Percentiles rank a stretch among this genome's conserved stretches.
Conservation (phyloP, 2,329 filamentous ascomycete species). For the Teratosphaeria pseudoeucalypti region DNA sequence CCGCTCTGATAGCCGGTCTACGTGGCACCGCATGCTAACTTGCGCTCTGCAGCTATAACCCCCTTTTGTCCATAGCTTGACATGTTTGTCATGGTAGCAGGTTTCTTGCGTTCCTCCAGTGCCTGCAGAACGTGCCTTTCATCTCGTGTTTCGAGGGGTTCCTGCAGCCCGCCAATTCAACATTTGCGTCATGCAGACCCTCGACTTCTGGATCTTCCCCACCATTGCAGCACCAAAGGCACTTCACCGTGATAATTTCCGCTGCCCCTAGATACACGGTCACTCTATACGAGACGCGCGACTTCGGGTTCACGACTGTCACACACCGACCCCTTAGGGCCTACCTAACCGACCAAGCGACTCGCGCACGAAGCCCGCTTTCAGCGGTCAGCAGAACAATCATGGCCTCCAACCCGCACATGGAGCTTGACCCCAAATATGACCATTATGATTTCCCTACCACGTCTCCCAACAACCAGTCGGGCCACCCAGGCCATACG, state of each 20-base stretch:
- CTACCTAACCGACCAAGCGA: background rate
- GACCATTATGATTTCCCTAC: constrained; percentile 92
- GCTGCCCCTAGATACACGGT: background rate
- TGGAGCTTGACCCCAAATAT: constrained; percentile 5
- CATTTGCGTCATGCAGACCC: background rate
- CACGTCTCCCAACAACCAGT: constrained; percentile 56
- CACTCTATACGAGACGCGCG: background rate
- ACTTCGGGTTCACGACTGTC: background rate
- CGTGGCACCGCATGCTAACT: background rate
- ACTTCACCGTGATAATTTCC: background rate
- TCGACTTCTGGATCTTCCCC: background rate
- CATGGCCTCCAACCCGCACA: background rate
- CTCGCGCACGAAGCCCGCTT: background rate
- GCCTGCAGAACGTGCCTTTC: background rate
- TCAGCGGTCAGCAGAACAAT: background rate
- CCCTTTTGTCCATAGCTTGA: background rate
- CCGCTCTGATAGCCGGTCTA: background rate
- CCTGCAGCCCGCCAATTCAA: background rate
- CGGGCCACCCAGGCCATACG: constrained; percentile 80
- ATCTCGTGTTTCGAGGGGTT: background rate
- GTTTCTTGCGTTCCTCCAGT: background rate
- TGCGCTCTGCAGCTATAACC: background rate
- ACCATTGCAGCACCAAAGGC: background rate
- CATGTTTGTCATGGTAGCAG: background rate
- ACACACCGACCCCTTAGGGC: background rate